phyloP scores from a whole-genome alignment of 129 eudicot genomes.

The Pittosporum tobira region DNA sequence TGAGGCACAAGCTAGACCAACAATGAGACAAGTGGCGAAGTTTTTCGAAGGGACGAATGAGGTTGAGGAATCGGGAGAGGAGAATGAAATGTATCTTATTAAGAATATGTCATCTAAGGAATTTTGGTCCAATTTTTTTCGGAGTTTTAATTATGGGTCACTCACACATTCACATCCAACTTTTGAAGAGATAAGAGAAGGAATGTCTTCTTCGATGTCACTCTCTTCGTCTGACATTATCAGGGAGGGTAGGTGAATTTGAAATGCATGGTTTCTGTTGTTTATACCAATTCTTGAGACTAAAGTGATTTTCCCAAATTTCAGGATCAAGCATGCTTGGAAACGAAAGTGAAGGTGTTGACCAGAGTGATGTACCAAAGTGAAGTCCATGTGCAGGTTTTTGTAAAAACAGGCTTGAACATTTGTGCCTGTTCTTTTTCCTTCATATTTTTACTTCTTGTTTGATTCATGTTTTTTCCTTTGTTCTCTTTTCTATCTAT shows the following conservation, averaged over 20 bases:
- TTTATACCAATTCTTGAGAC: background rate
- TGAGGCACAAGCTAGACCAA: background rate
- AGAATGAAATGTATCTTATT: conserved; percentile 43
- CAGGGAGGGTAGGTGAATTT: conserved; percentile 46
- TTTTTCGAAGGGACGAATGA: background rate
- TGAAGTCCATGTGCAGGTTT: too few relatives aligned
- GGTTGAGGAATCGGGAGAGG: conserved; percentile 37
- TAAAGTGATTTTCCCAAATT: too few relatives aligned
- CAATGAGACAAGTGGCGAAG: background rate
- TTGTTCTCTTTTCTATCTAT: background rate
- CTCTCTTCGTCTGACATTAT: conserved; percentile 36
- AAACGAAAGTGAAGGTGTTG: too few relatives aligned
- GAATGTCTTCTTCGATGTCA: conserved; percentile 47
- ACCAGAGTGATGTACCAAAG: too few relatives aligned
- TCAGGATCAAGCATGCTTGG: too few relatives aligned
- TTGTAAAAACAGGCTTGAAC: too few relatives aligned
- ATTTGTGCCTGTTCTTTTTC: background rate
- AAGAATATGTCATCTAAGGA: conserved; percentile 35
- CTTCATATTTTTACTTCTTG: background rate
- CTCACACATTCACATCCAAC: conserved; percentile 41
- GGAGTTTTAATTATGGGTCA: conserved; percentile 20
- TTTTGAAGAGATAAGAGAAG: conserved; percentile 49
- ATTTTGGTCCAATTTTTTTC: conserved; percentile 32
- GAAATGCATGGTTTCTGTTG: background rate
- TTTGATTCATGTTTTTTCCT: background rate